Conservation (phyloP, 768 basidiomycete genomes). For the Boletus fagicola region DNA sequence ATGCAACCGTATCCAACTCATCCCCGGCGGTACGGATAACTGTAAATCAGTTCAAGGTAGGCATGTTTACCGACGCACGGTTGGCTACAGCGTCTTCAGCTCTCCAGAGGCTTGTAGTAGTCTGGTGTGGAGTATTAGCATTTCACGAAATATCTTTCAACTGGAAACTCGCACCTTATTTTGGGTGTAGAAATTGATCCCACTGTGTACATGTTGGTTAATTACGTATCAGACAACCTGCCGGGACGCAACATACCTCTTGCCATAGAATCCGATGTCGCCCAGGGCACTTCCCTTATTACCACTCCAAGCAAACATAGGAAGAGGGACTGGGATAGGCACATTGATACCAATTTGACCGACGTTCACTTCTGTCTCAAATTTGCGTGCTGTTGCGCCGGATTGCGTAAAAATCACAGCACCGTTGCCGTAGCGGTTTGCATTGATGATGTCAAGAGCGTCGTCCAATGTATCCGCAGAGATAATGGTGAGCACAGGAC, state of each 20-base stretch:
- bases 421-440: constrained; percentile 90
- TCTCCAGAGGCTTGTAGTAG: constrained; percentile 90
- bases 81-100: constrained; percentile 79
- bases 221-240: background rate
- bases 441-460: constrained; percentile 85
- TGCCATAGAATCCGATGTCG: constrained; percentile 90
- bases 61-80: constrained; percentile 84
- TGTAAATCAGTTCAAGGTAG: constrained; percentile 52
- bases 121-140: constrained; percentile 46
- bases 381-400: constrained; percentile 92
- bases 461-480: constrained; percentile 84
- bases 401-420: constrained; percentile 96
- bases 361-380: constrained; percentile 83
- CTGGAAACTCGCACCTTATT: constrained; percentile 61
- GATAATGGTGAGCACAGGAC: constrained; percentile 80
- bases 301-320: constrained; percentile 97
- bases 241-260: constrained; percentile 47
- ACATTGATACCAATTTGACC: constrained; percentile 95
- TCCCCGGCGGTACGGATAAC: background rate
- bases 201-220: constrained; percentile 41
- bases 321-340: constrained; percentile 87
- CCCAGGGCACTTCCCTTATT: constrained; percentile 87
- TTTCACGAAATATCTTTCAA: background rate
- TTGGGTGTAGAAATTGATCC: constrained; percentile 94
- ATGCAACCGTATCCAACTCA: constrained; percentile 4